Percentiles rank a stretch among this genome's conserved stretches.
These are phyloP conservation scores for Rhizophora apiculata DNA, from an alignment of 345 rosid genomes.

Conservation along the genomic window DNA sequence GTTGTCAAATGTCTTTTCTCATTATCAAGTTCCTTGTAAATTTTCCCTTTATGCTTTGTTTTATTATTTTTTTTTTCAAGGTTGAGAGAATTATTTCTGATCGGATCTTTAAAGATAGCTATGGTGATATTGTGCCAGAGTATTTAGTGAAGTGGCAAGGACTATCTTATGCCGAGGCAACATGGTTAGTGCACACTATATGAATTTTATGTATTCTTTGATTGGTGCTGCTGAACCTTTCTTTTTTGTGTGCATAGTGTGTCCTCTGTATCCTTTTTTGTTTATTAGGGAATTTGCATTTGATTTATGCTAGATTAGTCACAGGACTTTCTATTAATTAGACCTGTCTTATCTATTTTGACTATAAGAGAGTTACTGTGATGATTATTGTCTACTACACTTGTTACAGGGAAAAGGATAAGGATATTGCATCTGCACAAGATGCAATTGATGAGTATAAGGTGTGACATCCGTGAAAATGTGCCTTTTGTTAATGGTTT, in stretches of 20 bases:
- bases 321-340: background rate
- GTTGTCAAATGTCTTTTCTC: background rate
- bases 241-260: background rate
- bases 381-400: conserved; percentile 10
- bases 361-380: background rate
- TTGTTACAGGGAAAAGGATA: conserved; percentile 83
- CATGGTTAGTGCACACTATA: conserved; percentile 54
- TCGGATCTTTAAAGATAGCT: conserved; percentile 69
- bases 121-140: conserved; percentile 75
- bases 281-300: background rate
- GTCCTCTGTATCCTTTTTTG: background rate
- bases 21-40: conserved; percentile 9
- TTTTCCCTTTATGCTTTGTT: conserved; percentile 19
- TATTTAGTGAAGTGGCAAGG: conserved; percentile 99
- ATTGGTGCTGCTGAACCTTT: background rate
- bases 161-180: conserved; percentile 98
- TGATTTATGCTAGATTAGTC: conserved; percentile 5
- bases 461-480: conserved; percentile 40
- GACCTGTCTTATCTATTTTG: background rate
- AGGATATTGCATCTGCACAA: conserved; percentile 87
- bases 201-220: conserved; percentile 8
- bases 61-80: conserved; percentile 27
- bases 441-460: conserved; percentile 90
- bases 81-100: conserved; percentile 91
- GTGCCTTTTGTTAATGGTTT: conserved; percentile 9